A percentile compares a stretch with the other conserved stretches of the same genome.
These are phyloP conservation scores for Fusarium pseudograminearum DNA, from an alignment of 2,329 filamentous ascomycete genomes.

Conservation along the genomic window DNA sequence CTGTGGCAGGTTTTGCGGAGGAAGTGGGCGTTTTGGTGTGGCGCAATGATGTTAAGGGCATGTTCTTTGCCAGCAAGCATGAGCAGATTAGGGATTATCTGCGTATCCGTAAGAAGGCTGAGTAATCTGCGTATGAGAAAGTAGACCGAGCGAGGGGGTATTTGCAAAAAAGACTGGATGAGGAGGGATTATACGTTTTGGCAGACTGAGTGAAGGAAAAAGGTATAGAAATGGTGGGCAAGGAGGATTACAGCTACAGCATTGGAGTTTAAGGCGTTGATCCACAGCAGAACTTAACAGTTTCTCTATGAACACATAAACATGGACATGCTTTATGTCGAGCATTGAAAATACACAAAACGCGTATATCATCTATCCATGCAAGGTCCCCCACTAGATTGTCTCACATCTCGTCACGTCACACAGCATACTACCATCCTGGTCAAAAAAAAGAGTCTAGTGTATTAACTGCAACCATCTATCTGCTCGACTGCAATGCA, in stretches of 20 bases:
- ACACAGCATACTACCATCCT: background rate
- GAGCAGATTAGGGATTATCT: constrained; percentile 90
- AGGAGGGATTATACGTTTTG: constrained; percentile 64
- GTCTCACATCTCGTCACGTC: background rate
- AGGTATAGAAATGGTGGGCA: background rate
- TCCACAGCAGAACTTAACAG: background rate
- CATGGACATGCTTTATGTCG: background rate
- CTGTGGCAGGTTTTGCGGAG: constrained; percentile 81
- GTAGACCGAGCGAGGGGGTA: no score
- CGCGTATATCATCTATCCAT: background rate
- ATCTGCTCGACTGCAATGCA: background rate
- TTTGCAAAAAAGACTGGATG: no score
- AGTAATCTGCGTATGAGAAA: constrained; percentile 20
- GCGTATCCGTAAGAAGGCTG: constrained; percentile 70
- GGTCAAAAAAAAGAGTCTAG: background rate
- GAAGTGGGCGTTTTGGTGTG: constrained; percentile 92
- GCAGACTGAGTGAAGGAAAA: constrained; percentile 57
- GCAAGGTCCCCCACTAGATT: background rate
- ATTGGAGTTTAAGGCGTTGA: constrained; percentile 41
- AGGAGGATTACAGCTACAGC: constrained; percentile 27
- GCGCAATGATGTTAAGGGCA: constrained; percentile 81
- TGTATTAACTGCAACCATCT: background rate
- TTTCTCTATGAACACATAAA: no score
- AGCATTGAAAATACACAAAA: background rate
- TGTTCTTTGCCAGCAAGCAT: constrained; percentile 92